Percentiles rank a stretch among this genome's conserved stretches.
phyloP scores from a whole-genome alignment of 106 monocot genomes.

The Apostasia shenzhenica region DNA sequence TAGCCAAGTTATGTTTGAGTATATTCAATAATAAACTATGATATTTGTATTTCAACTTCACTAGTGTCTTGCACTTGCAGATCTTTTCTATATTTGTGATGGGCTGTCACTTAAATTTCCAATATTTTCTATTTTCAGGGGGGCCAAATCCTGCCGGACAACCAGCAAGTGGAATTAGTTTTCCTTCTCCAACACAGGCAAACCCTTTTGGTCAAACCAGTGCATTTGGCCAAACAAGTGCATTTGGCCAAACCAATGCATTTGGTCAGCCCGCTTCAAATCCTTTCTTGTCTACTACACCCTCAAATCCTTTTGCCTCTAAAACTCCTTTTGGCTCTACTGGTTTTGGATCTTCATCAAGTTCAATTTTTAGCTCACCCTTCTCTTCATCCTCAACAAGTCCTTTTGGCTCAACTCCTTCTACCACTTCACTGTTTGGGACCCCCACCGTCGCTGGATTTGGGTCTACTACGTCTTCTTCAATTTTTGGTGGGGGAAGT shows the following conservation, averaged over 20 bases:
- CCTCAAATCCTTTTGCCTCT: slow-evolving; percentile 59
- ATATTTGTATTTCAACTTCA: no score
- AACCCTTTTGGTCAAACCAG: slow-evolving; percentile 67
- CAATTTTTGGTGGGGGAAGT: slow-evolving; percentile 42
- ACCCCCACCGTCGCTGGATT: slow-evolving; percentile 29
- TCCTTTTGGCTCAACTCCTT: slow-evolving; percentile 61
- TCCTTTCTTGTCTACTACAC: slow-evolving; percentile 40
- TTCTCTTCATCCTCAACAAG: slow-evolving; percentile 57
- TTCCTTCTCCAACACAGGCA: slow-evolving; percentile 36
- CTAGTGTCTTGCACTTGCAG: no score
- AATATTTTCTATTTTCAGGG: slow-evolving; percentile 25
- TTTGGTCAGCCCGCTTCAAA: slow-evolving; percentile 72
- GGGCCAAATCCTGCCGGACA: slow-evolving; percentile 65
- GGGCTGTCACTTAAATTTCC: no score
- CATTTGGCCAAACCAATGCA: slow-evolving; percentile 62
- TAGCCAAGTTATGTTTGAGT: no score
- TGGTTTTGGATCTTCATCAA: slow-evolving; percentile 58
- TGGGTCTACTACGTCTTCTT: slow-evolving; percentile 43
- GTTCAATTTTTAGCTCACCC: slow-evolving; percentile 49
- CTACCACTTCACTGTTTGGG: slow-evolving; percentile 54
- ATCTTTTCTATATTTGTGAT: no score
- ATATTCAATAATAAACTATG: no score
- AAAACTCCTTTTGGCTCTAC: slow-evolving; percentile 65
- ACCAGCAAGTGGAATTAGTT: slow-evolving; percentile 28
- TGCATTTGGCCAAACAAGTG: slow-evolving; percentile 58